Conservation (phyloP, 495 filamentous ascomycete species). For the Annulohypoxylon maeteangense region DNA sequence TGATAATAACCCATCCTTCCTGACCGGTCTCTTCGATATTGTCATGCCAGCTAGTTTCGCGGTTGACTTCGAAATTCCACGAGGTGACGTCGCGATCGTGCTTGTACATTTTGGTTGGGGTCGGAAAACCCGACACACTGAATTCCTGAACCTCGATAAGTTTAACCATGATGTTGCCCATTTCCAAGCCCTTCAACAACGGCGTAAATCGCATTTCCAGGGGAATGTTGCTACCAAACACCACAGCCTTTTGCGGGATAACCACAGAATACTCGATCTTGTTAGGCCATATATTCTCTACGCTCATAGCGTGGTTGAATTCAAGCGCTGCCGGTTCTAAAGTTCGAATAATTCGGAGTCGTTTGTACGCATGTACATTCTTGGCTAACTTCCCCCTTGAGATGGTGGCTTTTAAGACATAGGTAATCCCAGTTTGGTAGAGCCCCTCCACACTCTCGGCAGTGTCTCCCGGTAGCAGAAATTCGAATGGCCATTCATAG, state of each 20-base stretch:
- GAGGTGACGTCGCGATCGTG: slow-evolving; percentile 68
- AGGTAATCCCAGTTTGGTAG: slow-evolving; percentile 80
- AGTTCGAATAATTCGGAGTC: slow-evolving; percentile 87
- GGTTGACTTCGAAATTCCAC: slow-evolving; percentile 69
- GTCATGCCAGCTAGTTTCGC: slow-evolving; percentile 69
- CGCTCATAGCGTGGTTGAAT: slow-evolving; percentile 87
- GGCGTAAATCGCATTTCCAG: slow-evolving; percentile 85
- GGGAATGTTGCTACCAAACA: slow-evolving; percentile 85
- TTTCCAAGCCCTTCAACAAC: slow-evolving; percentile 83
- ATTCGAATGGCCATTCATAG: slow-evolving; percentile 91
- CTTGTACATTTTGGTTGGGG: slow-evolving; percentile 67
- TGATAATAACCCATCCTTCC: slow-evolving; percentile 79
- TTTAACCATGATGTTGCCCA: slow-evolving; percentile 78
- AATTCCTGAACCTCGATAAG: slow-evolving; percentile 83
- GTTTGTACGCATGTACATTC: slow-evolving; percentile 80
- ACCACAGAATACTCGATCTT: slow-evolving; percentile 93
- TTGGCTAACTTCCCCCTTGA: slow-evolving; percentile 82
- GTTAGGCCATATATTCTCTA: slow-evolving; percentile 93
- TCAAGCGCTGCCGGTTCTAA: slow-evolving; percentile 83
- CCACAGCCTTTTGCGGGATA: slow-evolving; percentile 87
- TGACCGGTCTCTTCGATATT: slow-evolving; percentile 75
- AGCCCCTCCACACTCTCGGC: slow-evolving; percentile 92
- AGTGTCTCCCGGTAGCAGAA: slow-evolving; percentile 77
- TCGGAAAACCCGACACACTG: slow-evolving; percentile 60
- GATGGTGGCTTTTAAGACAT: slow-evolving; percentile 88